A percentile compares a stretch with the other conserved stretches of the same genome.
These are phyloP conservation scores for Podospora appendiculata DNA, from an alignment of 495 filamentous ascomycete genomes.

Conservation along the genomic window DNA sequence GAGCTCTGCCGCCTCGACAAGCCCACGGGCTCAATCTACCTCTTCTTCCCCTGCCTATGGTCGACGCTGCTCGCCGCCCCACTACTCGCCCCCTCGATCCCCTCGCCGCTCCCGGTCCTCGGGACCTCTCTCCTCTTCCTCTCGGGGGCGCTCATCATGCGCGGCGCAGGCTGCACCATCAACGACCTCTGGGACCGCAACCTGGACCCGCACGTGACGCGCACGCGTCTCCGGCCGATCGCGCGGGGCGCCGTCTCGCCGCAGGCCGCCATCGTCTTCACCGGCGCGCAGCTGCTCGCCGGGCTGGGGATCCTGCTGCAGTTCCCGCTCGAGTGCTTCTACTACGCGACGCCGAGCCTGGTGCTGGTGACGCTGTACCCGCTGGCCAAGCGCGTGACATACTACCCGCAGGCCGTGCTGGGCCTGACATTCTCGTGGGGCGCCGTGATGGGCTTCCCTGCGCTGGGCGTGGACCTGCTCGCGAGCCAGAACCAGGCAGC, in stretches of 20 bases:
- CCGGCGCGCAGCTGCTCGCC: constrained; percentile 68
- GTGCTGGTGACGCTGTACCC: constrained; percentile 79
- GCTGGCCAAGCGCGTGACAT: constrained; percentile 84
- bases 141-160: constrained; percentile 85
- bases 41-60: constrained; percentile 92
- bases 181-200: constrained; percentile 97
- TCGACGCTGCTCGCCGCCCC: constrained; percentile 69
- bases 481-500: constrained; percentile 56
- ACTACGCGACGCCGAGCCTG: constrained; percentile 80
- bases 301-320: constrained; percentile 79
- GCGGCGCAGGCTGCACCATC: constrained; percentile 94
- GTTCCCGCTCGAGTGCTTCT: constrained; percentile 77
- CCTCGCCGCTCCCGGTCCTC: constrained; percentile 45
- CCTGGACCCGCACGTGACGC: constrained; percentile 81
- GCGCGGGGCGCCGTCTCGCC: constrained; percentile 78
- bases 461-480: constrained; percentile 75
- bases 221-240: constrained; percentile 83
- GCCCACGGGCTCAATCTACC: constrained; percentile 88
- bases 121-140: constrained; percentile 73
- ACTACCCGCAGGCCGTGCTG: constrained; percentile 90
- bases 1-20: constrained; percentile 91
- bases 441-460: constrained; percentile 93
- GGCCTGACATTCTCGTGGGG: constrained; percentile 96
- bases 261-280: constrained; percentile 68
- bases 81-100: constrained; percentile 37